Evolutionary conservation across 352 stramenopile species (phyloP), one percentile per base, ranked within the genome.

Genomic region (Phytophthora pseudosyringae): DNA sequence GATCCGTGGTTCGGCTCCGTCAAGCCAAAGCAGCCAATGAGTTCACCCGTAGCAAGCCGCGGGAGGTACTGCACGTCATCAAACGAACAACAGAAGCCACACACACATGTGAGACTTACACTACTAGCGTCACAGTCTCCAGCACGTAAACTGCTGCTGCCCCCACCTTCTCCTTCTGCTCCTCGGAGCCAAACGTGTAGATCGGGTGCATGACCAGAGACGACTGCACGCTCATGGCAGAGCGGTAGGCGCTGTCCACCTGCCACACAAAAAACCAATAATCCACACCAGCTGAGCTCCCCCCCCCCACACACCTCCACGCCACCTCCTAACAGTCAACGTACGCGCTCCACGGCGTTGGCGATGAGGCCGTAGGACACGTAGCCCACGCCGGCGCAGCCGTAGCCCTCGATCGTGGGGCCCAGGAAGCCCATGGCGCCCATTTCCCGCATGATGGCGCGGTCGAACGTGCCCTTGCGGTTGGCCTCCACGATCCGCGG

Each of bases 161-260:
- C 48, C 65, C 4, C 9, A 91, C 82, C 75, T 98, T 98, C 25
- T 97, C 80, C 81, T 98, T 98, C 72, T 99, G 90, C 56, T 97
- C 87, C 15, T 99, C 95, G 46, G 87, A 97, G 16, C 97, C 97
- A 68, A 98, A 99, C 5, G 87, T 94, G 76, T 98, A 98, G 77
- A 99, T 99, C 38, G 97, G 97, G 78, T 98, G 93, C 97, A 99
- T 99, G 29, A 99, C 97, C 15, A 99, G 76, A 40, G 92, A 98
- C 51, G 90, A 98, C 78, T 99, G 97, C 29, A 99, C 97, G 65
- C 89, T 98, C 94, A 99, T 98, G 45, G 96, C 95, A 35, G 93
- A 98, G 21, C 97, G 84, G 81, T 99, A 99, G 9, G 87, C 89
- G 32, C 93, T 99, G 85, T 99, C 97, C 4, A 99, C 85, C 76